Evolutionary conservation across 1,284 basidiomycete genomes (phyloP).

Genomic region (Ustilago loliicola): DNA sequence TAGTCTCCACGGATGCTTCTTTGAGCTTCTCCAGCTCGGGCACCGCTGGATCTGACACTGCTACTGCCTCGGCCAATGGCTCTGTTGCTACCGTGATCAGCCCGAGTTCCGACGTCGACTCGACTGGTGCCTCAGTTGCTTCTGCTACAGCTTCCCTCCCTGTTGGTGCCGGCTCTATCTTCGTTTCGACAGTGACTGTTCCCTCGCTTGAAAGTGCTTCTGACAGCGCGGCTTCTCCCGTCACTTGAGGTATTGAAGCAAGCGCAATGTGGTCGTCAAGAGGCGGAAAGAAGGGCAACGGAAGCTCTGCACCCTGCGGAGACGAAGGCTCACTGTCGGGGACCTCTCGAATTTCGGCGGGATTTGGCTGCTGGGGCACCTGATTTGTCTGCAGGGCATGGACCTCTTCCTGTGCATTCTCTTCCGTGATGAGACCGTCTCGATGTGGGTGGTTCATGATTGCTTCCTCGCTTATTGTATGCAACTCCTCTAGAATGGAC

Average conservation of each 20-base stretch:
- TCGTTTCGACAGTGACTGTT: not conserved
- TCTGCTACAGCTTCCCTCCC: not conserved
- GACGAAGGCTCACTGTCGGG: not conserved
- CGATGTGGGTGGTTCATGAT: not conserved
- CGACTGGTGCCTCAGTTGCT: not conserved
- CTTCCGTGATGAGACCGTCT: not conserved
- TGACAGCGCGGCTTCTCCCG: not conserved
- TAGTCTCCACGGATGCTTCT: not conserved
- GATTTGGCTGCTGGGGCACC: not conserved
- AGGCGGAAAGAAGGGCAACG: not conserved
- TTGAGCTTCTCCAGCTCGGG: not conserved
- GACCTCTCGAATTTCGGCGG: too few relatives aligned
- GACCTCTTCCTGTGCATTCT: not conserved
- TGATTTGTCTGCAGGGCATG: not conserved
- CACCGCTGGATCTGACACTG: not conserved
- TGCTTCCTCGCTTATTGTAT: constrained; percentile 44
- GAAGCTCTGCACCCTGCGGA: not conserved
- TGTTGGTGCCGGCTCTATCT: not conserved
- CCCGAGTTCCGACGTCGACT: not conserved
- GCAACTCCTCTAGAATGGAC: constrained; percentile 49
- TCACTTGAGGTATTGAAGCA: not conserved
- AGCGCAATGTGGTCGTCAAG: too few relatives aligned
- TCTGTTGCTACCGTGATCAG: not conserved
- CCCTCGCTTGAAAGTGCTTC: not conserved
- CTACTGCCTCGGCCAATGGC: not conserved